A percentile compares a stretch with the other conserved stretches of the same genome.
These are phyloP conservation scores for Russula sp. DNA, from an alignment of 768 basidiomycete genomes.

Conservation along the genomic window DNA sequence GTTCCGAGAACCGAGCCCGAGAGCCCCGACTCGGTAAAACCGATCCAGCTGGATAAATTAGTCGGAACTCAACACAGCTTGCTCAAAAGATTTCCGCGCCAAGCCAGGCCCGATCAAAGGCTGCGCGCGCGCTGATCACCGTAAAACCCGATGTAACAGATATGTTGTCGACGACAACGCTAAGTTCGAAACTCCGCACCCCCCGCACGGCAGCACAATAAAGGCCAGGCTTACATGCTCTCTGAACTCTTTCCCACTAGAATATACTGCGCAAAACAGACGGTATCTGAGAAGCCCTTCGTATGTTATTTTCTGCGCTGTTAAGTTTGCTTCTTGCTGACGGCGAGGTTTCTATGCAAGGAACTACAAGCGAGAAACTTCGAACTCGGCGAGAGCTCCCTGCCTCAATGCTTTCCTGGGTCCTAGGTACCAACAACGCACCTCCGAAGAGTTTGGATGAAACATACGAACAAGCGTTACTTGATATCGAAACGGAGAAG, in stretches of 20 bases:
- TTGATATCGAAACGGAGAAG: constrained; percentile 11
- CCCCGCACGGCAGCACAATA: no score
- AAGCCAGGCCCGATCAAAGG: no score
- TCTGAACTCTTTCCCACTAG: not conserved
- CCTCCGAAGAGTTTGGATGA: constrained; percentile 11
- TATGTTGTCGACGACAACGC: no score
- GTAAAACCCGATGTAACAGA: no score
- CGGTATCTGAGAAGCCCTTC: not conserved
- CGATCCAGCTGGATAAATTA: no score
- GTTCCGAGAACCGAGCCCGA: no score
- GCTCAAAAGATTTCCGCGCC: no score
- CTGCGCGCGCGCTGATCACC: no score
- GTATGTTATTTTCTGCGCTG: not conserved
- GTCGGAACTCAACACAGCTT: no score
- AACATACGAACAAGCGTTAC: constrained; percentile 11
- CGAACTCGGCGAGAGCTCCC: constrained; percentile 5
- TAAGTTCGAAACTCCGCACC: no score
- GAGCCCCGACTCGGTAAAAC: no score
- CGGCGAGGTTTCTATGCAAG: constrained; percentile 8
- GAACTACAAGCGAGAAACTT: not conserved
- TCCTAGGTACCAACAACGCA: not conserved
- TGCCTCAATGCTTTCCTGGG: not conserved
- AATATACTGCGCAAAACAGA: not conserved
- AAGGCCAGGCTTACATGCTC: not conserved
- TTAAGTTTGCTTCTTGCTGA: not conserved